Evolutionary conservation across 441 rosid genomes (phyloP), one percentile per base, ranked within the genome.

Genomic region (Syzygium syzygioides): DNA sequence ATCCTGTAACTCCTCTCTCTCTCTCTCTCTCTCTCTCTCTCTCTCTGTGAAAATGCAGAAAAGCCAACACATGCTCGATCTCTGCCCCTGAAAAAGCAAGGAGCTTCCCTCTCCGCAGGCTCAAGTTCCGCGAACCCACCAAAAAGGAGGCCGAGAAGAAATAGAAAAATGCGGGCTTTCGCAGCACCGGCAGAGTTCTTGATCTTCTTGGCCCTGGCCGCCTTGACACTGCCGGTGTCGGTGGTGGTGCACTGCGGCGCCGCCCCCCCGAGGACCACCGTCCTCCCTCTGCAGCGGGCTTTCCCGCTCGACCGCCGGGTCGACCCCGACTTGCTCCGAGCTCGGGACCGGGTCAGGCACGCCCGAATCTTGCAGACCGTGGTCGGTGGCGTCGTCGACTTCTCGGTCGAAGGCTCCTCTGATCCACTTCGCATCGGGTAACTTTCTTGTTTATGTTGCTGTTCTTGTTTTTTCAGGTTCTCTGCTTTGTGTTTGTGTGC

Each of bases 341-440:
- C 96, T 86, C 92, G 96, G 76, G 99, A 98, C 93, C 94, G 94
- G 60, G 88, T 91, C 87, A 92, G 99, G 52, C 99, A 94, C 91
- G 90, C 96, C 34, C 95, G 97, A 84, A 92, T 97, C 88, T 93
- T 96, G 93, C 95, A 94, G 85, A 90, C 94, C 85, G 88, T 87
- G 79, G 92, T 87, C 56, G 94, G 94, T 55, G 98, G 99, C 79
- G 96, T 94, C 64, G 99, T 96, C 66, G 94, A 96, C 92, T 96
- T 98, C 93, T 87, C 98, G 3, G 98, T 98, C 87, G 90, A 92
- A 89, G 99, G 99, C 88, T 92, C 98, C 88, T 91, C 99, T 88
- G 99, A 98, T 95, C 98, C 98, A 34, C 95, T 89, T 87, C 94
- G 96, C 87, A 91, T 94, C 76, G 99, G 99, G 99, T 98, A 93